phyloP scores from a whole-genome alignment of 2,329 filamentous ascomycete genomes.

The Grosmannia serpens region DNA sequence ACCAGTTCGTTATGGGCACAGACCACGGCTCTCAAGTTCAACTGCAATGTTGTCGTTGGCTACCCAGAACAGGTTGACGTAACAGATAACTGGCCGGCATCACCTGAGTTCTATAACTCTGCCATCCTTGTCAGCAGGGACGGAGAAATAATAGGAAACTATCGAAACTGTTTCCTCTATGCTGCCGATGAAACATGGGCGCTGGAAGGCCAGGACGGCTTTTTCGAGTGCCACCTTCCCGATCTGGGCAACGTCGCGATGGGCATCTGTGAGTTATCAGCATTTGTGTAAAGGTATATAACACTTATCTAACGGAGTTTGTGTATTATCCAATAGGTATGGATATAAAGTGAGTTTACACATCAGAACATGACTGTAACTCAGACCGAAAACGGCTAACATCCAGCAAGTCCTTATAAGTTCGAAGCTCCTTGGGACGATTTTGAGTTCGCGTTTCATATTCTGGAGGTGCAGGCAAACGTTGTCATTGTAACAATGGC shows the following conservation, averaged over 20 bases:
- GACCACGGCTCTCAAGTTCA: constrained; percentile 50
- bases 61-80: constrained; percentile 61
- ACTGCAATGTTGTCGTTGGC: constrained; percentile 58
- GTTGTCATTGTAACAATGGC: constrained; percentile 66
- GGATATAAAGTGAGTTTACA: constrained; percentile 44
- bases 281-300: not conserved
- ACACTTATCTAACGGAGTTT: too few species aligned
- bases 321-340: constrained; percentile 26
- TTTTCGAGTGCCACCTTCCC: constrained; percentile 32
- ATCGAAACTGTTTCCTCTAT: constrained; percentile 48
- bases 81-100: constrained; percentile 34
- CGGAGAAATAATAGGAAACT: constrained; percentile 49
- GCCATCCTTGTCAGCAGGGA: constrained; percentile 43
- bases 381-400: not conserved
- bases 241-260: constrained; percentile 41
- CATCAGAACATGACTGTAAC: not conserved
- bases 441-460: constrained; percentile 43
- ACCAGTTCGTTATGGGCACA: constrained; percentile 62
- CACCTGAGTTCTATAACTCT: constrained; percentile 44
- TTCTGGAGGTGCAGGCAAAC: constrained; percentile 43
- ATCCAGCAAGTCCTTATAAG: constrained; percentile 30
- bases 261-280: constrained; percentile 41
- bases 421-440: constrained; percentile 37
- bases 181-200: constrained; percentile 53
- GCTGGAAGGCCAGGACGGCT: constrained; percentile 39